Evolutionary conservation across 352 stramenopile species (phyloP), one percentile per base, ranked within the genome.

Genomic region (Pythium sp.): DNA sequence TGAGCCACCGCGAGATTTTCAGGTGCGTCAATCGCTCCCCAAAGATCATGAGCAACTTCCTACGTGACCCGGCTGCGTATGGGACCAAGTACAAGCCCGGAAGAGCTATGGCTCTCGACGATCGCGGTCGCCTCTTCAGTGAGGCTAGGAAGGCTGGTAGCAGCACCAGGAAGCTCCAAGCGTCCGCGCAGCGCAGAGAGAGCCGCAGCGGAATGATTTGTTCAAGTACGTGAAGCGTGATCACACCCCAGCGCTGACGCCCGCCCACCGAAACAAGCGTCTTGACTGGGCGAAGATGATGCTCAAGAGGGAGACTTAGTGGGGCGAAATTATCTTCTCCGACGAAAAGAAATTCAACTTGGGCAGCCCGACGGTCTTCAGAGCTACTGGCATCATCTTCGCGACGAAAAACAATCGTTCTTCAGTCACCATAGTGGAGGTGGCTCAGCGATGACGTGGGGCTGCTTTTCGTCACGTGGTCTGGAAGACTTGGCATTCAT

Each of bases 261-360:
- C 53, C 14, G 53, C 49, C 12, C 53, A 58, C 53, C 53, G 3
- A 58, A 58, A 22, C 51, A 58, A 56, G 22, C 22, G 49, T 34
- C 22, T 5, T 22, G 9, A 56, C 49, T 56, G 49, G 49, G n/a
- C 49, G 49, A 32, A 56, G 49, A 5, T 8, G 22, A 56, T 56
- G 49, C 49, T 56, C 22, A 56, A 15, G 22, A 6, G 22, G 6
- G 22, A 22, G 22, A 34, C 49, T 4, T 0, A 56, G 49, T 34
- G 14, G 49, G 49, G 49, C 7, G 49, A 56, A 34, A 56, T 32
- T 22, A 56, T 56, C 22, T 51, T 56, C 34, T 34, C 49, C 2
- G n/a, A 56, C 20, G 22, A 56, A 32, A 56, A 56, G 49, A 56
- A 56, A 18, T 56, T 56, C 49, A 56, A 56, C n/a, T 4, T 56